A percentile compares a stretch with the other conserved stretches of the same genome.
These are phyloP conservation scores for Thelonectria blattea DNA, from an alignment of 2,329 filamentous ascomycete genomes.

Conservation along the genomic window DNA sequence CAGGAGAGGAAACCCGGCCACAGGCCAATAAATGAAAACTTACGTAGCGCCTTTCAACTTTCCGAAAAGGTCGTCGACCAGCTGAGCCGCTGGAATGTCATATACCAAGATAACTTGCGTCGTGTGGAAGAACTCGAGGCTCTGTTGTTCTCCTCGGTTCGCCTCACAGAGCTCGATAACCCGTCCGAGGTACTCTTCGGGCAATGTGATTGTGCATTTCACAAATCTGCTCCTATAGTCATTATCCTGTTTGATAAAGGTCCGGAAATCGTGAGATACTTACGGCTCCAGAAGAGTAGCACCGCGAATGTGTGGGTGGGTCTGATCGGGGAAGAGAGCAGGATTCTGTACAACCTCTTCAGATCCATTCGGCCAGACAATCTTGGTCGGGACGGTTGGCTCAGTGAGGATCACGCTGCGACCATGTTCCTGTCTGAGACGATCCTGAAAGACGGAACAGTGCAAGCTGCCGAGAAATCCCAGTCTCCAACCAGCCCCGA, in stretches of 20 bases:
- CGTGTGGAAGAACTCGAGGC: constrained; percentile 87
- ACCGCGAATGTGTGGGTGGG: constrained; percentile 53
- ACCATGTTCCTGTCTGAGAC: constrained; percentile 90
- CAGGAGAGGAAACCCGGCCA: background rate
- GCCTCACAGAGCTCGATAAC: constrained; percentile 94
- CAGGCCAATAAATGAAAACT: constrained; percentile 19
- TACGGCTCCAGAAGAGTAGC: constrained; percentile 59
- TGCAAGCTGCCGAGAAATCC: constrained; percentile 97
- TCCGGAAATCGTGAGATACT: constrained; percentile 31
- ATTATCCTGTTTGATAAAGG: background rate
- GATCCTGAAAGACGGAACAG: constrained; percentile 98
- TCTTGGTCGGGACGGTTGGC: constrained; percentile 89
- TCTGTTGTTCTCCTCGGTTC: constrained; percentile 86
- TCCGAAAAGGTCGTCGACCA: constrained; percentile 97
- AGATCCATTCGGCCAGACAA: constrained; percentile 77
- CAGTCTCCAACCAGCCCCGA: constrained; percentile 91
- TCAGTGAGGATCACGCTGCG: constrained; percentile 96
- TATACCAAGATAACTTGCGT: constrained; percentile 96
- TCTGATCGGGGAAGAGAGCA: constrained; percentile 79
- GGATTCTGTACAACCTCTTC: constrained; percentile 85
- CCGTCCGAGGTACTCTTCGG: constrained; percentile 90
- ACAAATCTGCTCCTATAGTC: constrained; percentile 61
- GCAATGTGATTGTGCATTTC: constrained; percentile 83
- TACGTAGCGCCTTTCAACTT: constrained; percentile 87
- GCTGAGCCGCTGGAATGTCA: constrained; percentile 81